Base-by-base conservation (phyloP, 2,329 filamentous ascomycete species). In the Gnomoniopsis smithogilvyi region DNA sequence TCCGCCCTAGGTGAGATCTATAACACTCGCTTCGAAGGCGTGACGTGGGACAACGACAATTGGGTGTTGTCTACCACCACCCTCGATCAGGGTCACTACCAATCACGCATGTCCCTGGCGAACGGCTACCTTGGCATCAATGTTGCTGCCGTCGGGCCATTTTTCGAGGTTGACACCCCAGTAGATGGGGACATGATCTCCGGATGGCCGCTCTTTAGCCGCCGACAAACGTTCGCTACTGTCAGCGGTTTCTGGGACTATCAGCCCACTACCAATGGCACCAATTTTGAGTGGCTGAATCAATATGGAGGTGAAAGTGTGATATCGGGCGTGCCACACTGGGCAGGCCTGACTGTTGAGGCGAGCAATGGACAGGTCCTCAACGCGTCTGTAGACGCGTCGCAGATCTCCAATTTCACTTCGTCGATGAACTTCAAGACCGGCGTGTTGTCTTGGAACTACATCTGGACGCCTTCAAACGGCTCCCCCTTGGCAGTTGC, bases 311-410 rank as follows among this genome's bases (percentile, higher is more conserved):
- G 83, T 59, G 88, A 92, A 66, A 88, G 83, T 64, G 86, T 89
- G 53, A 88, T 91, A 62, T 83, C 82, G 54, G 89, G 89, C 24
- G 80, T 92, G 17, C 89, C 89, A 7, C 88, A 91, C 67, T 89
- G 86, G 38, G 60, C 60, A 21, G 60, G 60, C 21, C 30, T 62
- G 45, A 62, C 57, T 2, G 75, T 89, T 19, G 78, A 85, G 54
- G 72, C 83, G 3, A 80, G 80, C 2, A 76, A 80, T 57, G 76
- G 77, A 24, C 72, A 74, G 10, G 78, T 82, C 51, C 74, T 91
- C 34, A 81, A 88, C 73, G 83, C 87, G 3, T 83, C 78, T 0
- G 85, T 87, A 2, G 76, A 83, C 50, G 80, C 78, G 34, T 73
- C 73, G 0, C 82, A 85, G 15, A 82, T 92, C 56, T 80, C 78